A percentile compares a stretch with the other conserved stretches of the same genome.
Conservation (phyloP, 805 yeast species). For the Candida vaughaniae region DNA sequence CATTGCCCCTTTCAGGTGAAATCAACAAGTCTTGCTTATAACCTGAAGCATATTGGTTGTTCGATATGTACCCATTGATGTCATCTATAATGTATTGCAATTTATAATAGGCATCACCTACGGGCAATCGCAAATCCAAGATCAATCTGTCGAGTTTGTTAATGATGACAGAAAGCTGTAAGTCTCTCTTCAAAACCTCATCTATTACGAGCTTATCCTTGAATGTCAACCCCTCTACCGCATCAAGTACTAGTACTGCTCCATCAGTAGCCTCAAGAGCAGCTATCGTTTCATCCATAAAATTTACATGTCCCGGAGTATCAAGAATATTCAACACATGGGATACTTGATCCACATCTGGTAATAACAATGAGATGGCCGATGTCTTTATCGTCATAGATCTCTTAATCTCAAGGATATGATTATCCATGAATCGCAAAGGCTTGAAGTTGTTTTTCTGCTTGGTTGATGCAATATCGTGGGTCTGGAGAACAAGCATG, state of each 20-base stretch:
- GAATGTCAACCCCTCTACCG: slow-evolving; percentile 74
- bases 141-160: slow-evolving; percentile 87
- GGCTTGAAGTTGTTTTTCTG: slow-evolving; percentile 41
- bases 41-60: slow-evolving; percentile 24
- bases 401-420: slow-evolving; percentile 64
- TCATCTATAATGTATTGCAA: slow-evolving; percentile 58
- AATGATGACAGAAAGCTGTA: slow-evolving; percentile 59
- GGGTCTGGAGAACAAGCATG: slow-evolving; percentile 64
- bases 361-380: slow-evolving; percentile 60
- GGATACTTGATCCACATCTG: slow-evolving; percentile 52
- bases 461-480: slow-evolving; percentile 34
- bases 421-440: slow-evolving; percentile 69
- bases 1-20: slow-evolving; percentile 38
- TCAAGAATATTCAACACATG: slow-evolving; percentile 66
- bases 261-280: slow-evolving; percentile 64
- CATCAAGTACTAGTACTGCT: slow-evolving; percentile 72
- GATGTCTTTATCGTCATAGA: slow-evolving; percentile 66
- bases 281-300: slow-evolving; percentile 68
- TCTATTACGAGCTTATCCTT: slow-evolving; percentile 51
- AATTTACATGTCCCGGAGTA: slow-evolving; percentile 90
- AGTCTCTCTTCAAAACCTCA: slow-evolving; percentile 48
- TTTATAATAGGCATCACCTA: slow-evolving; percentile 70
- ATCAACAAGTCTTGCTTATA: slow-evolving; percentile 28
- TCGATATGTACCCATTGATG: slow-evolving; percentile 53
- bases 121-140: slow-evolving; percentile 74